Percentiles rank a stretch among this genome's conserved stretches.
Conservation (phyloP, 2,329 filamentous ascomycete species). For the Neofusicoccum laricinum region DNA sequence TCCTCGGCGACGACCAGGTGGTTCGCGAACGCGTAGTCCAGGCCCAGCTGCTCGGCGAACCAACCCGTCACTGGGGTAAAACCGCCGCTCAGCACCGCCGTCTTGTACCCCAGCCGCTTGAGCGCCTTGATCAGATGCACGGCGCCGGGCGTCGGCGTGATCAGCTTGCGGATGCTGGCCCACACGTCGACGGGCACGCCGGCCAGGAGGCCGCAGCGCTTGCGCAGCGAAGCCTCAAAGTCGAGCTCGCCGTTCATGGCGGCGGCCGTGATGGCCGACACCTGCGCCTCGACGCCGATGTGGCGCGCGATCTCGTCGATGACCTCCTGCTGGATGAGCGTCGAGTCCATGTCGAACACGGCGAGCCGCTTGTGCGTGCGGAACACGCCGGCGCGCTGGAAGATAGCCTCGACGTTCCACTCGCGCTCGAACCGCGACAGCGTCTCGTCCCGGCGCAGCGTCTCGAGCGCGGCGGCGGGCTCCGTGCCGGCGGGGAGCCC, state of each 20-base stretch:
- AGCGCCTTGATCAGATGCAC: slow-evolving; percentile 70
- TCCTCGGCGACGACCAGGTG: slow-evolving; percentile 65
- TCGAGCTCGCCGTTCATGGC: slow-evolving; percentile 97
- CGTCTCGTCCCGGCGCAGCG: slow-evolving; percentile 75
- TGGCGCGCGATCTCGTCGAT: slow-evolving; percentile 91
- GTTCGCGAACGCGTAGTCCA: slow-evolving; percentile 89
- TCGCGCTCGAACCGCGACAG: slow-evolving; percentile 80
- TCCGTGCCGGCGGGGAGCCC: slow-evolving; percentile 49
- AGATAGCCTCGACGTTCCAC: slow-evolving; percentile 82
- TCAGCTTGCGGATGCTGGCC: slow-evolving; percentile 67
- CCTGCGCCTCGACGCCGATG: slow-evolving; percentile 67
- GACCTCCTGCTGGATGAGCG: slow-evolving; percentile 93
- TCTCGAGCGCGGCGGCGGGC: slow-evolving; percentile 53
- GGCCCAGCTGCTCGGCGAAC: slow-evolving; percentile 74
- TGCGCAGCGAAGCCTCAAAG: slow-evolving; percentile 79
- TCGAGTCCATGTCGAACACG: slow-evolving; percentile 99
- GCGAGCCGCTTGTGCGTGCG: slow-evolving; percentile 79
- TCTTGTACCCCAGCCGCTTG: slow-evolving; percentile 76
- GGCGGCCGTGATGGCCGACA: slow-evolving; percentile 83
- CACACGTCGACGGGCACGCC: slow-evolving; percentile 79
- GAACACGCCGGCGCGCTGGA: slow-evolving; percentile 72
- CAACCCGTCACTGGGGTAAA: slow-evolving; percentile 87
- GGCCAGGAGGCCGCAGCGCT: slow-evolving; percentile 75
- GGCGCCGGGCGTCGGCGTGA: slow-evolving; percentile 81
- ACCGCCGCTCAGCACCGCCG: slow-evolving; percentile 87